Evolutionary conservation across 192 early-diverging fungal genomes (phyloP).

Genomic region (Mortierella antarctica): DNA sequence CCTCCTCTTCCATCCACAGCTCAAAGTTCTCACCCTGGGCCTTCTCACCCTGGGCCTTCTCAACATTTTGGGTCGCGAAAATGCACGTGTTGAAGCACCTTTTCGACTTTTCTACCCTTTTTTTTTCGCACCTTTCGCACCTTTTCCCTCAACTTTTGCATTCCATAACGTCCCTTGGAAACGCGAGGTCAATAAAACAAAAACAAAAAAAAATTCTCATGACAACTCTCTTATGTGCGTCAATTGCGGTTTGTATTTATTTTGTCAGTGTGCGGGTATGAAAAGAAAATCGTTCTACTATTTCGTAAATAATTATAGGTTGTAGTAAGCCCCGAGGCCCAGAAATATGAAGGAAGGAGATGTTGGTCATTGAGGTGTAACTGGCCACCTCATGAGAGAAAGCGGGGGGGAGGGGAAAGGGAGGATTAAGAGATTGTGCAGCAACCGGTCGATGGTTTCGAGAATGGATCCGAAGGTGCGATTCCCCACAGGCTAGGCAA

Average conservation of each 20-base stretch:
- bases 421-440: conserved; percentile 41
- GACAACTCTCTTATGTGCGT: background rate
- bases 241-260: too few relatives aligned
- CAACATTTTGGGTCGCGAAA: too few relatives aligned
- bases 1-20: too few relatives aligned
- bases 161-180: conserved; percentile 6
- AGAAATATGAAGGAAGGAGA: background rate
- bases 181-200: background rate
- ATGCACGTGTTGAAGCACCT: too few relatives aligned
- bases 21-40: too few relatives aligned
- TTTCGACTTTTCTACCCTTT: too few relatives aligned
- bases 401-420: background rate
- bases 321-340: background rate
- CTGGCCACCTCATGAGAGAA: too few relatives aligned
- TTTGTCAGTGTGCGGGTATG: background rate
- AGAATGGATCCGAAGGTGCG: conserved; percentile 70
- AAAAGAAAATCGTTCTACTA: background rate
- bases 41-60: too few relatives aligned
- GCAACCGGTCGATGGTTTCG: conserved; percentile 61
- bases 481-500: conserved; percentile 70
- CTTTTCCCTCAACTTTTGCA: background rate
- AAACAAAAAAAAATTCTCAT: background rate
- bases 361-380: too few relatives aligned
- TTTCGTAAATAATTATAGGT: background rate
- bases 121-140: background rate